Base-by-base conservation (phyloP, 2,329 filamentous ascomycete species). In the Niveomyces coronatus region DNA sequence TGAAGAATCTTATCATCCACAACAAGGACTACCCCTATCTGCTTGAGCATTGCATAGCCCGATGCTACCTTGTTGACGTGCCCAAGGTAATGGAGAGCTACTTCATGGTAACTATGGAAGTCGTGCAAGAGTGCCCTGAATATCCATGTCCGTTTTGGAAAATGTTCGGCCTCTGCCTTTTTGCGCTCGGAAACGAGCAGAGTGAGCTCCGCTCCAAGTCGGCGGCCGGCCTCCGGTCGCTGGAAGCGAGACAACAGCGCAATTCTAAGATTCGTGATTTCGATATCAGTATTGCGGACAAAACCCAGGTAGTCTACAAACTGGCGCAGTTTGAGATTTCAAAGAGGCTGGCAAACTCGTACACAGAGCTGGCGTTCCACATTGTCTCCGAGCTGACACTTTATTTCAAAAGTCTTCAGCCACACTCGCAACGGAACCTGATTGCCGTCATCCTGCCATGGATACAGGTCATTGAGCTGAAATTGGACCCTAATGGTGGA, bases 261-360 rank as follows among this genome's bases (percentile, higher is more conserved):
- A 91, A 78, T 46, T 94, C 89, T 2, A 93, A 93, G 53, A 78
- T 98, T 6, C 86, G 94, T 54, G 91, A 98, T 56, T 93, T 95
- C 42, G 91, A 98, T 52, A 96, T 98, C 51, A 95, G 88, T 56
- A 91, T 98, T 41, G 93, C 89, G 0, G 93, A 98, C 62, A 96
- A 95, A 62, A 98, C 93, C 0, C 94, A 94, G 47, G 88, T 89
- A 0, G 89, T 98, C 3, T 98, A 96, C 62, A 98, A 98, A 62
- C 70, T 93, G 31, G 91, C 93, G 0, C 91, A 98, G 54, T 96
- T 95, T 47, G 89, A 96, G 54, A 93, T 94, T 16, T 96, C 91
- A 0, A 87, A 89, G 51, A 74, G 88, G 15, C 71, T 98, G 27
- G 84, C 88, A 1, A 85, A 85, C 51, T 85, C 93, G 46, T 85